phyloP scores from a whole-genome alignment of 2,329 filamentous ascomycete genomes.

The Penicillium thymicola region DNA sequence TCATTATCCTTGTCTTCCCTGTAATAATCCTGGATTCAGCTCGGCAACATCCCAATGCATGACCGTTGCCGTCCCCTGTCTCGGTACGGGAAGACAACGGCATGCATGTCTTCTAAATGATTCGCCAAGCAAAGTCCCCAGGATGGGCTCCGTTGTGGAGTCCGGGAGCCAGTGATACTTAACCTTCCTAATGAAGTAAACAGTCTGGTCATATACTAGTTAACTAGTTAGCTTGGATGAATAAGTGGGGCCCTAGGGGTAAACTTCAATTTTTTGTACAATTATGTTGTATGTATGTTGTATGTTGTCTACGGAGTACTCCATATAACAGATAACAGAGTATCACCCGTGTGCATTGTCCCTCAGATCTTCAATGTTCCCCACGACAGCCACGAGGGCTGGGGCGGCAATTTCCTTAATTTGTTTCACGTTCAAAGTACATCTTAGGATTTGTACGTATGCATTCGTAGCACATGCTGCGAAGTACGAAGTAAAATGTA shows the following conservation, averaged over 20 bases:
- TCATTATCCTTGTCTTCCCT: not conserved
- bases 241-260: not conserved
- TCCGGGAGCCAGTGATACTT: not conserved
- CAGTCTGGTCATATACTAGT: not conserved
- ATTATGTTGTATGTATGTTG: not conserved
- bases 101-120: not conserved
- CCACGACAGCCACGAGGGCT: not conserved
- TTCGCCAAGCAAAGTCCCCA: not conserved
- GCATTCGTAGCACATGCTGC: not conserved
- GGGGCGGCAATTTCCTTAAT: not conserved
- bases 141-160: not conserved
- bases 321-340: not conserved
- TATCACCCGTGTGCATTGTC: not conserved
- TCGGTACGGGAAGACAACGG: not conserved
- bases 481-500: not conserved
- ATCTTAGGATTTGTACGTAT: not conserved
- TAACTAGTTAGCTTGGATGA: not conserved
- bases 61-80: conserved; percentile 5
- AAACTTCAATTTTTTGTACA: not conserved
- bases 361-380: not conserved
- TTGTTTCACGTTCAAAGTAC: not conserved
- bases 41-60: not conserved
- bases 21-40: not conserved
- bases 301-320: not conserved
- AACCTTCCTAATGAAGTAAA: conserved; percentile 3